phyloP scores from a whole-genome alignment of 352 stramenopile genomes.

The Paralagenidium karlingii region DNA sequence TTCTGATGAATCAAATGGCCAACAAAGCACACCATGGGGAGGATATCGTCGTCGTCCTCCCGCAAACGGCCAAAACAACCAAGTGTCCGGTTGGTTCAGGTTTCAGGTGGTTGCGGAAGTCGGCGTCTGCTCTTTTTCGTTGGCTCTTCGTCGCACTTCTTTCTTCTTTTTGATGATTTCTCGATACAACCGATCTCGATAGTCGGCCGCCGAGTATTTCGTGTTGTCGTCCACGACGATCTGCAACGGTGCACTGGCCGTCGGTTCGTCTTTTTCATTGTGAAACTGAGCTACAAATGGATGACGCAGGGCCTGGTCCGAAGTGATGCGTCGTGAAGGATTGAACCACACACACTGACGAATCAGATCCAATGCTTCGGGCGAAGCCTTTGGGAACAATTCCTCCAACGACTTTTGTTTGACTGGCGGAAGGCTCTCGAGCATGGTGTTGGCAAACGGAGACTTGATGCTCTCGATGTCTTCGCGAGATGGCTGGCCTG shows the following conservation, averaged over 20 bases:
- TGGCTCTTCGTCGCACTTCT: constrained; percentile 52
- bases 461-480: constrained; percentile 90
- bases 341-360: constrained; percentile 83
- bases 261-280: constrained; percentile 89
- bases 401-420: constrained; percentile 71
- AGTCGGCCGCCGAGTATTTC: constrained; percentile 89
- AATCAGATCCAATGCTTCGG: constrained; percentile 85
- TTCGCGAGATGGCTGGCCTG: constrained; percentile 73
- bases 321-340: constrained; percentile 81
- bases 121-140: too few species aligned
- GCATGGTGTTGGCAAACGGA: constrained; percentile 88
- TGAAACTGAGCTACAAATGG: constrained; percentile 93
- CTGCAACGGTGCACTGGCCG: constrained; percentile 42
- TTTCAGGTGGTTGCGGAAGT: too few species aligned
- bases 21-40: too few species aligned
- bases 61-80: too few species aligned
- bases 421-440: constrained; percentile 78
- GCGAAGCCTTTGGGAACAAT: constrained; percentile 77
- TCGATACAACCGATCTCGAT: constrained; percentile 86
- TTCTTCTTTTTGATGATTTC: constrained; percentile 92
- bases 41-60: too few species aligned
- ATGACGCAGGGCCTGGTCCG: constrained; percentile 83
- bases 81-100: too few species aligned
- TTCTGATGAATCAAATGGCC: too few species aligned
- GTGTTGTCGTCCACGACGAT: constrained; percentile 92